Percentiles rank a stretch among this genome's conserved stretches.
phyloP scores from a whole-genome alignment of 23 red algal species.

The Pyropia haitanensis region DNA sequence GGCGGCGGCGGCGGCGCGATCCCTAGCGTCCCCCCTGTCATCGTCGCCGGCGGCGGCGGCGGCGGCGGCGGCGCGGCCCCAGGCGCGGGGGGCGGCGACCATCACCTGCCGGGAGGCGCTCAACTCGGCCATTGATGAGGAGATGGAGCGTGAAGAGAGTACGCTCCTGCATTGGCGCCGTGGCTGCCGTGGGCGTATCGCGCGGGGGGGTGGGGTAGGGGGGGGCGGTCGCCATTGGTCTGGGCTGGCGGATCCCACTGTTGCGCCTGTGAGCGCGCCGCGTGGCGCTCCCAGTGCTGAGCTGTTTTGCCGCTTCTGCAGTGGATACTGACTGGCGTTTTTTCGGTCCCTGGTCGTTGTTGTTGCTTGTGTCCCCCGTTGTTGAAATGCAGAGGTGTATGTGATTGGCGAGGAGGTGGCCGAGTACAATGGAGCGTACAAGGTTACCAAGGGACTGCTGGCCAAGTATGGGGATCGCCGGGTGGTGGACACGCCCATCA shows the following conservation, averaged over 20 bases:
- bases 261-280: no score
- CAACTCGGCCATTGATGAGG: conserved; percentile 91
- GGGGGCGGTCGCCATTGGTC: no score
- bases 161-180: not conserved
- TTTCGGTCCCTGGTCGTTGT: not conserved
- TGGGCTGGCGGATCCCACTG: no score
- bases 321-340: no score
- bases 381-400: conserved; percentile 21
- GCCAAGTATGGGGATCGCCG: conserved; percentile 77
- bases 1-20: no score
- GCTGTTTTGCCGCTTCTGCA: no score
- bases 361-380: not conserved
- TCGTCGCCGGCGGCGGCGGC: no score
- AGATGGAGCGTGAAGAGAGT: conserved; percentile 77
- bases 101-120: conserved; percentile 86
- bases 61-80: no score
- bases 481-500: conserved; percentile 96
- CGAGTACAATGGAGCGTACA: conserved; percentile 97
- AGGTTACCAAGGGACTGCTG: conserved; percentile 88
- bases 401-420: conserved; percentile 97
- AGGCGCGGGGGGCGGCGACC: not conserved
- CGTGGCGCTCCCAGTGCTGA: no score
- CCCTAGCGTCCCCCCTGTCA: no score
- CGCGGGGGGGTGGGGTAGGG: no score
- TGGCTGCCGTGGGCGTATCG: no score